Evolutionary conservation across 1,139 yeast species (phyloP), one percentile per base, ranked within the genome.

Genomic region (Lodderomyces elongisporus): DNA sequence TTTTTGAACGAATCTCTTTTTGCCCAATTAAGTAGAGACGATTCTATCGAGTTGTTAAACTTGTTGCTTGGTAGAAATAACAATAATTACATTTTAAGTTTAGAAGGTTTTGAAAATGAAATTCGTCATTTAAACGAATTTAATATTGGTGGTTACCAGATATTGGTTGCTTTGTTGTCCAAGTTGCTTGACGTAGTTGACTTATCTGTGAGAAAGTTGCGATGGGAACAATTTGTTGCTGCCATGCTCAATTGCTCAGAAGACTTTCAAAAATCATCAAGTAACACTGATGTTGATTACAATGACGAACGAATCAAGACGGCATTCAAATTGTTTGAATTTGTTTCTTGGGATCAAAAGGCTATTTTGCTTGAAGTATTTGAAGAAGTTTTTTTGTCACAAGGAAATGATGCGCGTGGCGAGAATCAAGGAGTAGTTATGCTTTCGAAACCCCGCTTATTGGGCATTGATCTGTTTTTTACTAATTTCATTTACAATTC

Each of bases 61-160:
- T 33, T 39, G 6, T 21, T 54, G 28, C 32, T 52, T 27, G 32
- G 32, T 9, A 31, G 31, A 34, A 24, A n/a, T n/a, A 29, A 33
- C 10, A 21, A 28, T 12, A 16, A 27, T 12, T 29, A 14, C 16
- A 44, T 54, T 13, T 31, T 27, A 3, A 32, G 40, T 3, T 37
- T 50, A 9, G 41, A 39, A 3, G 62, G 59, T 21, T 42, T 63
- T n/a, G 37, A 40, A 9, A 33, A 32, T 2, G 33, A 45, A 12
- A 44, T 54, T 1, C n/a, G 32, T 2, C 27, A 40, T 2, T 54
- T 63, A n/a, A 66, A 71, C 40, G 77, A 73, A 34, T 77, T 76
- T 50, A 78, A 74, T 45, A 47, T 79, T 20, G 70, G 77, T 0
- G 46, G 76, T 2, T 62, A 66, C 33, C 85, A 79, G 46, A 50